Conservation (phyloP, 192 early-diverging fungal species). For the Dispira simplex region DNA sequence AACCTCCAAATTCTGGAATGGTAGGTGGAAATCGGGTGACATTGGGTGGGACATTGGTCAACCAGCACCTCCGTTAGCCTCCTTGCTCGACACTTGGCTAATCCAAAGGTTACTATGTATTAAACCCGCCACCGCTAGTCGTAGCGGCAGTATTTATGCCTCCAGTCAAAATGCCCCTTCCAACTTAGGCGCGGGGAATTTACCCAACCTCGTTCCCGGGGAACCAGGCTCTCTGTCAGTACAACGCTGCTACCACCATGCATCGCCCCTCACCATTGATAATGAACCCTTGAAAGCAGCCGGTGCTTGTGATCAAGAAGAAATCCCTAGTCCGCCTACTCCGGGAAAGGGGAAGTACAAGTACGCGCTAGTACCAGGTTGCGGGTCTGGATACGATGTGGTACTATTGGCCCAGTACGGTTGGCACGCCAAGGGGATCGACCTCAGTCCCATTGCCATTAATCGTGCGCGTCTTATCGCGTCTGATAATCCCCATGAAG, state of each 20-base stretch:
- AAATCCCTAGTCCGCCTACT: background rate
- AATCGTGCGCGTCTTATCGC: constrained; percentile 1
- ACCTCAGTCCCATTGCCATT: constrained; percentile 9
- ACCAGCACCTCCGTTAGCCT: background rate
- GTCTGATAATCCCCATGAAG: background rate
- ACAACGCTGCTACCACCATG: background rate
- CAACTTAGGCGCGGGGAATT: background rate
- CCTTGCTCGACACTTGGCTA: background rate
- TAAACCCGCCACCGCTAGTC: background rate
- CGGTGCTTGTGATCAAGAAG: background rate
- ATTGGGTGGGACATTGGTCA: constrained; percentile 1
- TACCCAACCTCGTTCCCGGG: background rate
- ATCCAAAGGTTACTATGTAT: background rate
- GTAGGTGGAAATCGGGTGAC: background rate
- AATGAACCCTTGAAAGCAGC: background rate
- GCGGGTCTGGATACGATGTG: constrained; percentile 4
- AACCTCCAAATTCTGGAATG: constrained; percentile 12
- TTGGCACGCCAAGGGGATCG: constrained; percentile 1
- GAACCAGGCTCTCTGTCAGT: background rate
- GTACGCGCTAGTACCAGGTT: constrained; percentile 4
- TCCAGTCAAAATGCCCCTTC: background rate
- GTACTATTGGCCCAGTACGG: constrained; percentile 3
- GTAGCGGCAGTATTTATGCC: background rate
- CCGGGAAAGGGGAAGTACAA: background rate
- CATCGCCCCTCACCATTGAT: background rate